phyloP scores from a whole-genome alignment of 805 yeast species.

The Ogataea salicorniae region DNA sequence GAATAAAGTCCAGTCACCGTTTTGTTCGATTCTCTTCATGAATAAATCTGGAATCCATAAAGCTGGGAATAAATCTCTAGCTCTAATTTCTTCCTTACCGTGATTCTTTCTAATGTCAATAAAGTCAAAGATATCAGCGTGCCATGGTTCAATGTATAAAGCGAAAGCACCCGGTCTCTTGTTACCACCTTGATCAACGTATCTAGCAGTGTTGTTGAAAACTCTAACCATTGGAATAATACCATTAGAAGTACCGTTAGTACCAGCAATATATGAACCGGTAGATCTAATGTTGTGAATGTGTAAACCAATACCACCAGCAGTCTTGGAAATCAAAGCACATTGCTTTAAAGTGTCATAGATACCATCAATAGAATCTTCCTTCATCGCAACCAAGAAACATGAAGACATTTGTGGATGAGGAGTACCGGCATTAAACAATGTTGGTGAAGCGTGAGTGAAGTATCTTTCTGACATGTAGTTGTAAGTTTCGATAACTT shows the following conservation, averaged over 20 bases:
- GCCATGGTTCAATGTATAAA: slow-evolving; percentile 59
- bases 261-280: slow-evolving; percentile 58
- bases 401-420: slow-evolving; percentile 58
- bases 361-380: slow-evolving; percentile 59
- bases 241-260: slow-evolving; percentile 60
- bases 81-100: slow-evolving; percentile 60
- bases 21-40: slow-evolving; percentile 55
- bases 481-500: slow-evolving; percentile 52
- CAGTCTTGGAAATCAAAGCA: slow-evolving; percentile 57
- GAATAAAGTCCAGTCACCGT: slow-evolving; percentile 53
- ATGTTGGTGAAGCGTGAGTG: slow-evolving; percentile 59
- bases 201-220: slow-evolving; percentile 58
- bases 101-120: slow-evolving; percentile 57
- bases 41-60: slow-evolving; percentile 60
- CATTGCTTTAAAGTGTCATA: slow-evolving; percentile 56
- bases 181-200: slow-evolving; percentile 63
- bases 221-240: slow-evolving; percentile 60
- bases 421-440: slow-evolving; percentile 60
- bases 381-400: slow-evolving; percentile 59
- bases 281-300: slow-evolving; percentile 55
- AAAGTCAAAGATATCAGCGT: slow-evolving; percentile 53
- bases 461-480: slow-evolving; percentile 54
- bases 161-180: slow-evolving; percentile 65
- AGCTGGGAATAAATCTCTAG: slow-evolving; percentile 59
- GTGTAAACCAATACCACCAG: slow-evolving; percentile 62